Evolutionary conservation across 306 rosid species (phyloP).

Genomic region (Fragaria ananassa): DNA sequence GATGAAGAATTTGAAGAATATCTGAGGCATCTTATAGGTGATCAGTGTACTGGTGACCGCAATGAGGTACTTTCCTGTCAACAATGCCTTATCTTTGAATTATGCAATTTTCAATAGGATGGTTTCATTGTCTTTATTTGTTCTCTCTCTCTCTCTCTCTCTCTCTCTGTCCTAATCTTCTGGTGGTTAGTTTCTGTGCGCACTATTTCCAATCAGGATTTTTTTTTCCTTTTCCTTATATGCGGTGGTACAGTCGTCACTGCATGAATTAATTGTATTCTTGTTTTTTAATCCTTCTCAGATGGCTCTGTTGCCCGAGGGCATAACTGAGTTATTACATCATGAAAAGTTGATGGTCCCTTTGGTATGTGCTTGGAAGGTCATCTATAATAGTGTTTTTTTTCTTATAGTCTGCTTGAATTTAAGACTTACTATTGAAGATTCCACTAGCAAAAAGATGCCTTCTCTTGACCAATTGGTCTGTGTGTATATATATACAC

Average conservation of each 20-base stretch:
- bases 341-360: constrained; percentile 75
- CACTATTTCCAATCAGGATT: not conserved
- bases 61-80: constrained; percentile 60
- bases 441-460: constrained; percentile 8
- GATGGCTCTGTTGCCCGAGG: constrained; percentile 98
- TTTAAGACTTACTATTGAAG: constrained; percentile 10
- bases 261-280: constrained; percentile 21
- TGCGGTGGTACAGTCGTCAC: not conserved
- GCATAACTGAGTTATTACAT: constrained; percentile 88
- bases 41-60: constrained; percentile 71
- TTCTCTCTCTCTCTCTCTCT: not conserved
- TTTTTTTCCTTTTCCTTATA: not conserved
- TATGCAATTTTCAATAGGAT: not conserved
- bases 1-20: constrained; percentile 97
- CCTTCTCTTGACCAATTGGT: constrained; percentile 7
- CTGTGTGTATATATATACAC: no score
- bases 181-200: not conserved
- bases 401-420: constrained; percentile 15
- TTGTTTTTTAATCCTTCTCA: constrained; percentile 45
- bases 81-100: constrained; percentile 1
- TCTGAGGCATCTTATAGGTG: constrained; percentile 75
- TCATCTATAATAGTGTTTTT: constrained; percentile 4
- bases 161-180: not conserved
- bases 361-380: constrained; percentile 57
- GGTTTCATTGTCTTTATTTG: not conserved